Conservation (phyloP, 768 basidiomycete genomes). For the Lactifluus pinguis region DNA sequence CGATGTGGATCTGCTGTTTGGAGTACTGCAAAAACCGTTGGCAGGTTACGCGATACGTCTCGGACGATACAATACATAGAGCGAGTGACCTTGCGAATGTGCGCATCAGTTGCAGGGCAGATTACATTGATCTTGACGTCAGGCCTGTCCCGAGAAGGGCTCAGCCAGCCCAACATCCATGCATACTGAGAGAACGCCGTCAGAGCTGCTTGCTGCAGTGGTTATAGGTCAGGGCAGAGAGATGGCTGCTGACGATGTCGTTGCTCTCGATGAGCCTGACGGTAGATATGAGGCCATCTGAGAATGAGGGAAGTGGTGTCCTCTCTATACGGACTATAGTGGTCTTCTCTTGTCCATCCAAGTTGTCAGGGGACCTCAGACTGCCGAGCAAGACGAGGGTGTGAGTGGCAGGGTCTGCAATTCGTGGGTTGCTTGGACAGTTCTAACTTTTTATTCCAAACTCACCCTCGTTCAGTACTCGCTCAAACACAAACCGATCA, state of each 20-base stretch:
- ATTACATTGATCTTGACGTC: conserved; percentile 83
- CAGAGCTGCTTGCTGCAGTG: neutral
- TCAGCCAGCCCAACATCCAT: conserved; percentile 72
- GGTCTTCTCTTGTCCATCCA: conserved; percentile 12
- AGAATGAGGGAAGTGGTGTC: conserved; percentile 51
- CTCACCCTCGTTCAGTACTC: conserved; percentile 17
- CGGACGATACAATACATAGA: neutral
- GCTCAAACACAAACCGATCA: conserved; percentile 8
- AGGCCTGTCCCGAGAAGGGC: conserved; percentile 29
- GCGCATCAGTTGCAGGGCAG: conserved; percentile 82
- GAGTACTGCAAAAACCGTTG: conserved; percentile 50
- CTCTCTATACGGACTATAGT: conserved; percentile 77
- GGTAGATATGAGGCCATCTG: conserved; percentile 30
- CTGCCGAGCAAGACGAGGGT: conserved; percentile 11
- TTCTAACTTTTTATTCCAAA: conserved; percentile 12
- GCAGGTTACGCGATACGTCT: neutral
- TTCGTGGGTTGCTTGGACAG: neutral
- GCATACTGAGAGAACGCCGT: conserved; percentile 47
- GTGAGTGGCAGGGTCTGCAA: conserved; percentile 12
- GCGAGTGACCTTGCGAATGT: conserved; percentile 64
- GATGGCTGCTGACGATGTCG: conserved; percentile 49
- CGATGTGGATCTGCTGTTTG: conserved; percentile 57
- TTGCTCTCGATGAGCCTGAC: conserved; percentile 47
- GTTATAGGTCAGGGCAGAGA: too few relatives aligned
- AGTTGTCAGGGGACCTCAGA: neutral